Percentiles rank a stretch among this genome's conserved stretches.
These are phyloP conservation scores for Coemansia sp. DNA, from an alignment of 192 early-diverging fungal genomes.

Conservation along the genomic window DNA sequence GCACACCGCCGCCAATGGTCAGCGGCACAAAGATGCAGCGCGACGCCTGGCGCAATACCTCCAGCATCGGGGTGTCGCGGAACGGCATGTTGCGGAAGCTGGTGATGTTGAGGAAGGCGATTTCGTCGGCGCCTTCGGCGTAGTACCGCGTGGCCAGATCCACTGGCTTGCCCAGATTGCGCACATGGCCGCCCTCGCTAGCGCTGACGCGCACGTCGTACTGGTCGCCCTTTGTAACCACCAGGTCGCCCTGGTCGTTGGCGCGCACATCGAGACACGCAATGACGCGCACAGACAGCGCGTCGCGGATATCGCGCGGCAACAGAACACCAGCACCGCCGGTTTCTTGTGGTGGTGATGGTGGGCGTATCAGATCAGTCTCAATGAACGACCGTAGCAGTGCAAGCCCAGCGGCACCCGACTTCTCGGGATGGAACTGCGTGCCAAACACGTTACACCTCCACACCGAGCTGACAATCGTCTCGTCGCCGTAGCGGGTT, in stretches of 20 bases:
- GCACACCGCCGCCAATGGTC: conserved; percentile 98
- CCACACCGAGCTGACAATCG: conserved; percentile 81
- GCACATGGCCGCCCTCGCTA: conserved; percentile 64
- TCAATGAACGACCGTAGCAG: conserved; percentile 81
- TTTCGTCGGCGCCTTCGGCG: conserved; percentile 95
- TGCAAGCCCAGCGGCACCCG: conserved; percentile 82
- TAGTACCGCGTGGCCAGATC: conserved; percentile 91
- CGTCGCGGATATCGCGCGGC: conserved; percentile 46
- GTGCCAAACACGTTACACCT: conserved; percentile 90
- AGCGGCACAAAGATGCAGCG: conserved; percentile 97
- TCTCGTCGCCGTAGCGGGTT: conserved; percentile 87
- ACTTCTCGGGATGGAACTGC: conserved; percentile 99
- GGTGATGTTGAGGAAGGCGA: conserved; percentile 98
- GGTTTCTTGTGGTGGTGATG: neutral
- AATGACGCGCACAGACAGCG: conserved; percentile 87
- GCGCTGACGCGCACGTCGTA: conserved; percentile 91
- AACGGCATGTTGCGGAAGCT: conserved; percentile 93
- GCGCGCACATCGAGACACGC: conserved; percentile 96
- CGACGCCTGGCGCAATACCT: conserved; percentile 84
- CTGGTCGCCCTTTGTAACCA: conserved; percentile 99
- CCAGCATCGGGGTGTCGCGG: conserved; percentile 91
- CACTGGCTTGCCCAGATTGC: conserved; percentile 97
- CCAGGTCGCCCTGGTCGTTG: conserved; percentile 96
- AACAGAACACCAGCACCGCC: neutral
- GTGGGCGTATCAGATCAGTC: conserved; percentile 39